Evolutionary conservation across 257 asterid genomes (phyloP).

Genomic region (Fraxinus quadrangulata): DNA sequence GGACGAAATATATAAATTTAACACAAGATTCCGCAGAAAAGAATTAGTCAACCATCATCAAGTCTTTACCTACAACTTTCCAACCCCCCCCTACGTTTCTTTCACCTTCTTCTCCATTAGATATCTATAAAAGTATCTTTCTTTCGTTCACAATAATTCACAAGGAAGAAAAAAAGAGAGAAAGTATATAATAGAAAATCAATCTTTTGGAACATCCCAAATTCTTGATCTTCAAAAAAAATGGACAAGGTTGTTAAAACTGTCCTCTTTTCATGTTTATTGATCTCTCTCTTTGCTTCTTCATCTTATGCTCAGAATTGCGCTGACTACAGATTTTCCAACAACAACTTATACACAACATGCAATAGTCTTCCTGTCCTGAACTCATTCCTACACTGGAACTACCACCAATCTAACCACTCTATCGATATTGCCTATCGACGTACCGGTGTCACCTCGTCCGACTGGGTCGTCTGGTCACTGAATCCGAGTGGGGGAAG

Average conservation of each 20-base stretch:
- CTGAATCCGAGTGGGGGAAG: slow-evolving; percentile 41
- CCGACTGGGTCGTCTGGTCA: slow-evolving; percentile 70
- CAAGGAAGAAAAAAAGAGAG: neutral
- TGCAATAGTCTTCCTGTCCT: slow-evolving; percentile 56
- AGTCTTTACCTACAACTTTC: neutral
- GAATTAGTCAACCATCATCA: slow-evolving; percentile 24
- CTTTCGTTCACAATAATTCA: neutral
- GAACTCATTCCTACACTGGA: slow-evolving; percentile 68
- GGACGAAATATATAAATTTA: neutral
- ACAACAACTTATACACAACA: slow-evolving; percentile 25
- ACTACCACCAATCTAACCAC: slow-evolving; percentile 46
- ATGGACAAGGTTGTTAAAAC: slow-evolving; percentile 31
- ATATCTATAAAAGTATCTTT: neutral
- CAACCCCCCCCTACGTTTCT: neutral
- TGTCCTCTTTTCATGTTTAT: slow-evolving; percentile 24
- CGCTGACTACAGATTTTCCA: slow-evolving; percentile 30
- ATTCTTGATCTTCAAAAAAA: neutral
- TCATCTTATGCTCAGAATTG: slow-evolving; percentile 42
- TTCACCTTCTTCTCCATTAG: neutral
- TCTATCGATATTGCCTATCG: slow-evolving; percentile 66
- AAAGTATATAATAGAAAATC: neutral
- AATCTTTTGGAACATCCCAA: neutral
- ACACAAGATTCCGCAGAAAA: neutral
- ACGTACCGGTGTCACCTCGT: slow-evolving; percentile 38
- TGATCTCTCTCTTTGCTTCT: slow-evolving; percentile 6